Base-by-base conservation (phyloP, 768 basidiomycete species). In the Hypholoma fasciculare region DNA sequence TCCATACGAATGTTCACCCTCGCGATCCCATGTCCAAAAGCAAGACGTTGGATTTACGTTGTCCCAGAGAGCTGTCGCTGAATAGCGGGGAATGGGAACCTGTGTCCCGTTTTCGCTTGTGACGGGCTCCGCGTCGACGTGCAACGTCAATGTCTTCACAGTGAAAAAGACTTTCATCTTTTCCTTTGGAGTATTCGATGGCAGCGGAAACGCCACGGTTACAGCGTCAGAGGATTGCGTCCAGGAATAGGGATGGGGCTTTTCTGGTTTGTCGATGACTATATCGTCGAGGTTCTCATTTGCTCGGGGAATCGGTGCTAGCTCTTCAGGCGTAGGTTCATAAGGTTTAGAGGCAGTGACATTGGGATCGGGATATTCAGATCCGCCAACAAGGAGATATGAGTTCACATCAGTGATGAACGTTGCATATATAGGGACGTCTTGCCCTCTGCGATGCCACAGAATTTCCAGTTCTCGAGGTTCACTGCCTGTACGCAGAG, bases 1-100 rank as follows among this genome's bases (percentile, higher is more conserved):
- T 1, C 90, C 90, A 63, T 82, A 87, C 12, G 82, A 67, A 57
- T 80, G 80, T 50, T 86, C 85, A 4, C 85, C 91, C 60, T 88
- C 86, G 16, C 86, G 81, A 64, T 97, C 94, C 84, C 89, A 96
- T 4, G 93, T 96, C 95, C 94, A 99, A 65, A 92, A 86, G 66
- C 92, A 91, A n/a, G 88, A 81, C 2, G 87, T 82, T 1, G 90
- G 75, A 52, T 85, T 83, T 61, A 99, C 89, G 9, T 75, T 74
- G 61, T 86, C 94, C 96, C 96, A 99, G 2, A 94, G 77, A 23
- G 76, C 73, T 65, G 85, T 84, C 30, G 79, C 74, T 0, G 83
- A 80, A 69, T 87, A 90, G 39, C 71, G 79, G 12, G 90, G 91
- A 42, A 85, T 72, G 30, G 74, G 68, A 38, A 78, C 59, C 17